Conservation (phyloP, 2,329 filamentous ascomycete species). For the Fusarium haematococcum region DNA sequence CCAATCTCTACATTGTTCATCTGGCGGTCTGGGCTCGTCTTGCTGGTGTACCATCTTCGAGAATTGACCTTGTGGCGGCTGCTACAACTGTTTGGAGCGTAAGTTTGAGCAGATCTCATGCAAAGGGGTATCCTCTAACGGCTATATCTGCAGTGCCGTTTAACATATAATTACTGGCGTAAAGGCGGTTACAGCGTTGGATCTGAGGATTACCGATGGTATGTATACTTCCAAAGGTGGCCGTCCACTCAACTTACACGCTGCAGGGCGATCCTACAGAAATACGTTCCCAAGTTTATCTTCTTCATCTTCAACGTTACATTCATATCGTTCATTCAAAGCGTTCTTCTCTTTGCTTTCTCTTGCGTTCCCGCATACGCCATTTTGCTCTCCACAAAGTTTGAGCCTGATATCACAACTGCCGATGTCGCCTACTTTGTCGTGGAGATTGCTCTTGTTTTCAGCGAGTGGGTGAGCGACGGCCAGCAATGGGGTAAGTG, state of each 20-base stretch:
- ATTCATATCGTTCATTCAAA: constrained; percentile 91
- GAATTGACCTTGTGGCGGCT: constrained; percentile 78
- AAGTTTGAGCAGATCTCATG: constrained; percentile 48
- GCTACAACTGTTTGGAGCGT: constrained; percentile 85
- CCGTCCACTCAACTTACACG: constrained; percentile 17
- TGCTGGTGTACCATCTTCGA: constrained; percentile 75
- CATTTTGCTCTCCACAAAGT: constrained; percentile 77
- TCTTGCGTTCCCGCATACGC: constrained; percentile 83
- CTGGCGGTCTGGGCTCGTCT: constrained; percentile 86
- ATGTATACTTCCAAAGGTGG: constrained; percentile 16
- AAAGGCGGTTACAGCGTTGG: constrained; percentile 91
- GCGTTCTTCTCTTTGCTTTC: constrained; percentile 82
- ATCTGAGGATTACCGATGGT: constrained; percentile 95
- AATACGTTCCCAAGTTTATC: constrained; percentile 68
- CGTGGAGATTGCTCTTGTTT: constrained; percentile 62
- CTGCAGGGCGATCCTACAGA: constrained; percentile 75
- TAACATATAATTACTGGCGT: constrained; percentile 98
- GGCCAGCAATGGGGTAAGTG: constrained; percentile 87
- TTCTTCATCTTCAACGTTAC: constrained; percentile 89
- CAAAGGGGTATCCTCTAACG: constrained; percentile 15
- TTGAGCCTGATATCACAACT: constrained; percentile 62
- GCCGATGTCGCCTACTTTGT: constrained; percentile 63
- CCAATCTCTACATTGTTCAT: constrained; percentile 87
- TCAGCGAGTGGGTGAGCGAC: constrained; percentile 85
- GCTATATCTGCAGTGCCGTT: constrained; percentile 67